Percentiles rank a stretch among this genome's conserved stretches.
Conservation (phyloP, 257 asterid species). For the Osmanthus fragrans region DNA sequence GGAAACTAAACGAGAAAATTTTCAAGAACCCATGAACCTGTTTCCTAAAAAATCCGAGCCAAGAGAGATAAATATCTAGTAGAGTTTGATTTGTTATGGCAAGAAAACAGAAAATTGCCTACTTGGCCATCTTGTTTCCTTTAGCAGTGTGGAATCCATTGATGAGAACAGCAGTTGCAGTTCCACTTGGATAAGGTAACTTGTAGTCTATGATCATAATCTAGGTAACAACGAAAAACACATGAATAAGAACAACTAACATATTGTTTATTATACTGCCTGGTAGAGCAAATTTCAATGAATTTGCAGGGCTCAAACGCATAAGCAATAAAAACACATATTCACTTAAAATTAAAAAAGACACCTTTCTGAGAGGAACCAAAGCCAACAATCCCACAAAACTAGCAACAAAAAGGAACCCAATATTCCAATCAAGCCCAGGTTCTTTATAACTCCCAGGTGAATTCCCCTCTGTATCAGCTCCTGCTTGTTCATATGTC, state of each 20-base stretch:
- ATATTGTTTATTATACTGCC: background rate
- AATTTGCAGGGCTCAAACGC: background rate
- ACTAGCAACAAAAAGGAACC: conserved; percentile 60
- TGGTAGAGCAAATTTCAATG: background rate
- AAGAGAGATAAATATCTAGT: background rate
- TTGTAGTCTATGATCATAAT: conserved; percentile 62
- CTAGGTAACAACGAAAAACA: conserved; percentile 28
- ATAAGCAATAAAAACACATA: background rate
- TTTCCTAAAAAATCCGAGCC: conserved; percentile 46
- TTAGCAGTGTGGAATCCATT: conserved; percentile 68
- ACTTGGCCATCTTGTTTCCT: conserved; percentile 66
- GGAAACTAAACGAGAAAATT: conserved; percentile 73
- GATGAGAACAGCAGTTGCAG: conserved; percentile 76
- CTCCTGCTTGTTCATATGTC: conserved; percentile 64
- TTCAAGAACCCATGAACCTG: conserved; percentile 76
- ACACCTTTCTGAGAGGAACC: conserved; percentile 75
- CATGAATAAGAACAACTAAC: background rate
- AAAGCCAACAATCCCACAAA: conserved; percentile 67
- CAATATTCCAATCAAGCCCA: conserved; percentile 68
- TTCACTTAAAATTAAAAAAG: background rate
- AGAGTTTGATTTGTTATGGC: background rate
- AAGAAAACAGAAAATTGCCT: conserved; percentile 16
- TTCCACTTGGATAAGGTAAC: conserved; percentile 66
- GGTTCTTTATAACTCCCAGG: conserved; percentile 55
- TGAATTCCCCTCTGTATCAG: conserved; percentile 55